These are phyloP conservation scores for Penicillium freii DNA, from an alignment of 2,329 filamentous ascomycete species.

Conservation along the genomic window DNA sequence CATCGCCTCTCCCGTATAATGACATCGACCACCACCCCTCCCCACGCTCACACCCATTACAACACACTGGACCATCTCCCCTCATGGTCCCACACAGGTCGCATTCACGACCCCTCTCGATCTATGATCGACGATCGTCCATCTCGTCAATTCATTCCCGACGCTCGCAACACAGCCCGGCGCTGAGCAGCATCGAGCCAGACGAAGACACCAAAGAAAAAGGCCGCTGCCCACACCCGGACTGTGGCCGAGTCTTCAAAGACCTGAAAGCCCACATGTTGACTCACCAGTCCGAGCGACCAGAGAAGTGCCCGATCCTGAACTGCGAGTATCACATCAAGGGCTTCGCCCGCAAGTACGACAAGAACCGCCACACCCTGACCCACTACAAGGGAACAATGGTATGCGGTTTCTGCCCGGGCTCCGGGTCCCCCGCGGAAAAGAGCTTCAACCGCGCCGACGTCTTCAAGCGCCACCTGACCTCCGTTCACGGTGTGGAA, in stretches of 20 bases:
- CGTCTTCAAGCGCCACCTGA: constrained; percentile 92
- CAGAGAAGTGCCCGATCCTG: constrained; percentile 89
- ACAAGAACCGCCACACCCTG: constrained; percentile 90
- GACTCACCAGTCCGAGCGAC: constrained; percentile 85
- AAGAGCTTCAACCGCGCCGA: constrained; percentile 96
- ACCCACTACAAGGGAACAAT: constrained; percentile 97
- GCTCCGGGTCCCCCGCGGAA: constrained; percentile 81
- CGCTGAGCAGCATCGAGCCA: constrained; percentile 60
- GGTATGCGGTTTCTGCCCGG: constrained; percentile 93
- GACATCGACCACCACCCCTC: constrained; percentile 31
- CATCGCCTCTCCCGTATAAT: constrained; percentile 35
- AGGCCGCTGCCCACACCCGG: constrained; percentile 73
- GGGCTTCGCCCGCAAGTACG: constrained; percentile 91
- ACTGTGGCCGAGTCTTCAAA: constrained; percentile 84
- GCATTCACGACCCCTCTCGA: constrained; percentile 51
- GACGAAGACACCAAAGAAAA: constrained; percentile 63
- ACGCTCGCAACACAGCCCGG: constrained; percentile 58
- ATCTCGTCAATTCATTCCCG: constrained; percentile 69
- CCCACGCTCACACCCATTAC: constrained; percentile 25
- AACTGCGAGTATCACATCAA: constrained; percentile 91
- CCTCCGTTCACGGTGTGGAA: constrained; percentile 86
- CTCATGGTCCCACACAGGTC: constrained; percentile 59
- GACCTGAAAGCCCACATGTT: constrained; percentile 93
- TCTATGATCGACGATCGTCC: constrained; percentile 62
- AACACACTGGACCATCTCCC: constrained; percentile 54